Base-by-base conservation (phyloP, 345 rosid species). In the Garcia nutans region DNA sequence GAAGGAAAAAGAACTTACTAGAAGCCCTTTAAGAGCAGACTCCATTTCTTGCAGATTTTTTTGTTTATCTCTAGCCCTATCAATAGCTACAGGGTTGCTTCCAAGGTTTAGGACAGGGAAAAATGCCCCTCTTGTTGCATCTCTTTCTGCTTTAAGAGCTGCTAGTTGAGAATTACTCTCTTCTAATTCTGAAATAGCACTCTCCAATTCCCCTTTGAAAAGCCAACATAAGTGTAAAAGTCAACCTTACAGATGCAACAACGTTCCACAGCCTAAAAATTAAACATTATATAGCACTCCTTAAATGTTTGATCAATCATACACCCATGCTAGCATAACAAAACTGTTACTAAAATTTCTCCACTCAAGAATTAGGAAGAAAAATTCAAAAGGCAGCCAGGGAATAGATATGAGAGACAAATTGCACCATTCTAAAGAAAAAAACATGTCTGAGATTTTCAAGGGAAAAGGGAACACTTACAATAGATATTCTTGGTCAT, bases 21-120 rank as follows among this genome's bases (percentile, higher is more conserved):
- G 84, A 70, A 93, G 83, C 73, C 85, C 95, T 79, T 81, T 91
- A 71, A 89, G 85, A 80, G 81, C 45, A 72, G 85, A 84, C 85
- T 93, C 97, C 92, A 92, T 88, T 74, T 96, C 93, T 74, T 84
- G 90, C 73, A 89, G 61, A 74, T 91, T 92, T 75, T 86, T 89
- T 75, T 89, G 93, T 80, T 87, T 94, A 80, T 91, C 97, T 81
- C 81, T 89, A 61, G 80, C 78, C 83, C 57, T 89, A 75, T 96
- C 97, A 49, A 80, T 82, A 67, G 87, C 70, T 83, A 79, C 84
- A 79, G 80, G 91, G 79, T 90, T 92, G 82, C 78, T 87, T 63
- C 94, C 90, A 24, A 87, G 63, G 78, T 83, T 92, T 80, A 93
- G 63, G 72, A 91, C 88, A 61, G 97, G 97, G 73, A 91, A 88